Conservation (phyloP, 1,139 yeast species). For the Saccharomyces hybrid region DNA sequence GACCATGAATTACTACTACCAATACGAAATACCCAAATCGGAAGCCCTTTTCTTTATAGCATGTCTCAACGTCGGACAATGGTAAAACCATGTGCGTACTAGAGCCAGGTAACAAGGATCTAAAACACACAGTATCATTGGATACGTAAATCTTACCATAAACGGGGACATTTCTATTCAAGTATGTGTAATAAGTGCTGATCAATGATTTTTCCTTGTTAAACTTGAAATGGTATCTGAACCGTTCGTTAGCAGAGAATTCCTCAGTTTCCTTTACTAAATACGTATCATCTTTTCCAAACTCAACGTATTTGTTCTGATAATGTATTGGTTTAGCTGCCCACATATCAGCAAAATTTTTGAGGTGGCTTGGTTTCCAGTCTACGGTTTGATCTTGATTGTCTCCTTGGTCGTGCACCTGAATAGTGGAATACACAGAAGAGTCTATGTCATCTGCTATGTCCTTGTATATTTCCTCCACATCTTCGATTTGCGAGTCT, state of each 20-base stretch:
- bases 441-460: constrained; percentile 2
- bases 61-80: constrained; percentile 58
- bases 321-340: constrained; percentile 58
- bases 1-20: constrained; percentile 59
- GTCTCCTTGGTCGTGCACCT: constrained; percentile 1
- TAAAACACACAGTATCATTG: constrained; percentile 57
- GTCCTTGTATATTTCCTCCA: background rate
- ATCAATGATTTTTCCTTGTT: constrained; percentile 44
- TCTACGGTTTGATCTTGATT: constrained; percentile 8
- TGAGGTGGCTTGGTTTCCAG: constrained; percentile 30
- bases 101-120: constrained; percentile 73
- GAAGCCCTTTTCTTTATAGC: constrained; percentile 57
- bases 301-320: constrained; percentile 34
- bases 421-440: background rate
- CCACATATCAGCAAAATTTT: constrained; percentile 52
- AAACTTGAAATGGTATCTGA: constrained; percentile 59
- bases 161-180: constrained; percentile 63
- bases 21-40: constrained; percentile 63
- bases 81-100: constrained; percentile 83
- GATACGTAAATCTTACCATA: constrained; percentile 81
- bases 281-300: constrained; percentile 40
- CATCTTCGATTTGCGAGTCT: background rate
- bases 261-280: constrained; percentile 42
- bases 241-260: constrained; percentile 42
- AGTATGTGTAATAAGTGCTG: constrained; percentile 65